These are phyloP conservation scores for Fraxinus americana DNA, from an alignment of 257 asterid genomes.

Conservation along the genomic window DNA sequence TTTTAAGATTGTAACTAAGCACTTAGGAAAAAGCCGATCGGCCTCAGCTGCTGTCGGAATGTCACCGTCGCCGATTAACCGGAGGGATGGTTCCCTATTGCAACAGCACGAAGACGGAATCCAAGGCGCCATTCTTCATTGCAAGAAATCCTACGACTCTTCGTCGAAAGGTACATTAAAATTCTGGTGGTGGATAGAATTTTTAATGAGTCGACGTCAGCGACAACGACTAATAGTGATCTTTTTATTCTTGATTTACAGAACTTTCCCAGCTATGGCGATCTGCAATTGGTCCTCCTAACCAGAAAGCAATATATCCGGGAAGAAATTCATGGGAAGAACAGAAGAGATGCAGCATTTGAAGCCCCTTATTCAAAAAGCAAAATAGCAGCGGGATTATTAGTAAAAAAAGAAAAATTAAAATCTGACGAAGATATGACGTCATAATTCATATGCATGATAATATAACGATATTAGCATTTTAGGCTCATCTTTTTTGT, in stretches of 20 bases:
- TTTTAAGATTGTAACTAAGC: slow-evolving; percentile 56
- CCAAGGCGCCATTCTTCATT: slow-evolving; percentile 61
- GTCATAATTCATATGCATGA: slow-evolving; percentile 21
- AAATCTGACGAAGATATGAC: slow-evolving; percentile 15
- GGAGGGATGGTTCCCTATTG: slow-evolving; percentile 72
- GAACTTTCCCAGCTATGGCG: slow-evolving; percentile 5
- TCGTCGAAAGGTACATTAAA: slow-evolving; percentile 38
- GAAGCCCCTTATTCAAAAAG: not conserved
- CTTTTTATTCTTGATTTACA: not conserved
- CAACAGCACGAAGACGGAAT: slow-evolving; percentile 64
- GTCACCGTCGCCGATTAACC: slow-evolving; percentile 40
- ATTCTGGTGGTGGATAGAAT: not conserved
- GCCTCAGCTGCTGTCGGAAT: slow-evolving; percentile 47
- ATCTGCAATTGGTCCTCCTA: slow-evolving; percentile 2
- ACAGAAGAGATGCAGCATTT: slow-evolving; percentile 14
- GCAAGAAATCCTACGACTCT: slow-evolving; percentile 49
- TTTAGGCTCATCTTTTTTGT: too few species aligned
- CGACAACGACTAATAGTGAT: not conserved
- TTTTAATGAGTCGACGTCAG: not conserved
- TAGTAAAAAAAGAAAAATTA: not conserved
- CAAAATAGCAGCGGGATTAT: not conserved
- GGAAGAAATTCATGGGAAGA: not conserved
- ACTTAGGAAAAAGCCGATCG: slow-evolving; percentile 65
- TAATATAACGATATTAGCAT: too few species aligned
- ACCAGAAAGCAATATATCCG: not conserved